Evolutionary conservation across 2,329 filamentous ascomycete species (phyloP).

Genomic region (Diaporthe helianthi): DNA sequence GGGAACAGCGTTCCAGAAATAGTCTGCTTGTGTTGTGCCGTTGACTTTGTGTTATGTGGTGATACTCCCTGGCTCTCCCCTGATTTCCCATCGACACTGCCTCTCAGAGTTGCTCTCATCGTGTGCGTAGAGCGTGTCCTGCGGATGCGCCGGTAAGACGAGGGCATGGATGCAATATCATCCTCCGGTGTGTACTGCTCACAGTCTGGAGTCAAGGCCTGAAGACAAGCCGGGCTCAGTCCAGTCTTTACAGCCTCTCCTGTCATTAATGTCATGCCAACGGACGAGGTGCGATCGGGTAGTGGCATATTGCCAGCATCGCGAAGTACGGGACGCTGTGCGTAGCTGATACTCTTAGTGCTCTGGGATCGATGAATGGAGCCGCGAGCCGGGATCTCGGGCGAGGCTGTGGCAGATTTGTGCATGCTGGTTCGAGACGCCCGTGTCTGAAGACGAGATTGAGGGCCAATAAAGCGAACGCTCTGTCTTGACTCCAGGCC

Average conservation of each 20-base stretch:
- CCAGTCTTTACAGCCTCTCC: background rate
- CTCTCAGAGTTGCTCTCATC: slow-evolving; percentile 39
- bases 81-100: slow-evolving; percentile 32
- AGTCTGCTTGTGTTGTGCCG: background rate
- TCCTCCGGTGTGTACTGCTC: slow-evolving; percentile 57
- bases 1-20: background rate
- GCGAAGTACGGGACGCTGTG: background rate
- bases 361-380: slow-evolving; percentile 26
- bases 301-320: background rate
- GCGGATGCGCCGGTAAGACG: slow-evolving; percentile 57
- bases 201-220: slow-evolving; percentile 47
- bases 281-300: slow-evolving; percentile 30
- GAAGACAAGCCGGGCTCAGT: slow-evolving; percentile 43
- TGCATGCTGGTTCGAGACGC: slow-evolving; percentile 29
- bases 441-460: slow-evolving; percentile 35
- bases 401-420: background rate
- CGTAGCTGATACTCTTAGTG: slow-evolving; percentile 13
- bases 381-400: background rate
- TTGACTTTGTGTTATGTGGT: background rate
- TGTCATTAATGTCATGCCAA: slow-evolving; percentile 25
- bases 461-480: slow-evolving; percentile 57
- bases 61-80: background rate
- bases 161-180: slow-evolving; percentile 54
- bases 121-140: slow-evolving; percentile 64
- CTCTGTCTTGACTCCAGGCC: slow-evolving; percentile 57